Evolutionary conservation across 441 rosid genomes (phyloP).

Genomic region (Lepidium campestre): DNA sequence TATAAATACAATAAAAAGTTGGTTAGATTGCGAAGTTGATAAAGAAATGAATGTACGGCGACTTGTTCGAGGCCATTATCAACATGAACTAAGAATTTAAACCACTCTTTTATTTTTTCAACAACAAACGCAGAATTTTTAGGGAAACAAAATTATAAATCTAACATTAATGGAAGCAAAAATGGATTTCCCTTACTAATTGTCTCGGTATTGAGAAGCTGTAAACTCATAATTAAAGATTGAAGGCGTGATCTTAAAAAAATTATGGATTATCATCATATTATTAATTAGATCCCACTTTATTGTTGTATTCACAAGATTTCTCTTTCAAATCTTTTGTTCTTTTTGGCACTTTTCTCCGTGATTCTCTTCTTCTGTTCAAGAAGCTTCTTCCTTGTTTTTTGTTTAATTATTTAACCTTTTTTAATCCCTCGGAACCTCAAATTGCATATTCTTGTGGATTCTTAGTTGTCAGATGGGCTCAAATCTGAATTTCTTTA

Average conservation of each 20-base stretch:
- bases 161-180: neutral
- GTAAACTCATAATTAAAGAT: neutral
- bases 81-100: neutral
- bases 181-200: neutral
- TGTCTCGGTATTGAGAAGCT: neutral
- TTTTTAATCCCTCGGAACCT: neutral
- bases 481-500: neutral
- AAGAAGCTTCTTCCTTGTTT: neutral
- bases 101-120: neutral
- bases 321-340: neutral
- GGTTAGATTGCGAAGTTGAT: neutral
- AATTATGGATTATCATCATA: neutral
- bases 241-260: conserved; percentile 9
- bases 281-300: neutral
- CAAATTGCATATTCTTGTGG: conserved; percentile 17
- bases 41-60: conserved; percentile 2
- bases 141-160: neutral
- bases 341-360: conserved; percentile 10
- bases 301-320: conserved; percentile 17
- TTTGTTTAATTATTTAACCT: neutral
- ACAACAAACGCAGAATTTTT: neutral
- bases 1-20: neutral
- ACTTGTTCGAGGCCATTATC: neutral
- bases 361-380: conserved; percentile 11
- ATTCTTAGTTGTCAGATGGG: conserved; percentile 17